These are phyloP conservation scores for Elsinoe perseae DNA, from an alignment of 2,329 filamentous ascomycete genomes.

Conservation along the genomic window DNA sequence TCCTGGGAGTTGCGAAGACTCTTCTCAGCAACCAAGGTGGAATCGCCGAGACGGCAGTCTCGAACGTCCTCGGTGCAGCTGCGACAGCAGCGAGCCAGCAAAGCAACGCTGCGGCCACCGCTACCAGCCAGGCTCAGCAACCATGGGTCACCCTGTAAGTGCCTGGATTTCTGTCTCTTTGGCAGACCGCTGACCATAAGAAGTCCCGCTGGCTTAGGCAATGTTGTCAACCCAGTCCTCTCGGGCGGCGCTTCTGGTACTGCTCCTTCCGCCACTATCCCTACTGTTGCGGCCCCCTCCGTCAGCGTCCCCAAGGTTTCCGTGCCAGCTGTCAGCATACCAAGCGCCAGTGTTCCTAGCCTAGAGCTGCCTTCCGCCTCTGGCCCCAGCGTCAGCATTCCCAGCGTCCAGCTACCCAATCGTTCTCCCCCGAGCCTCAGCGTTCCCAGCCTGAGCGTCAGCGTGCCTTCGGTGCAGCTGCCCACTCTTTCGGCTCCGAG, in stretches of 20 bases:
- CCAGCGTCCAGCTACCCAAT: background rate
- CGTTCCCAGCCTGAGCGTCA: background rate
- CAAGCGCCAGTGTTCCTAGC: background rate
- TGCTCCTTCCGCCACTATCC: background rate
- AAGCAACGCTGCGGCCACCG: background rate
- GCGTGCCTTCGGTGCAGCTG: background rate
- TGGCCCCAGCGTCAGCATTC: background rate
- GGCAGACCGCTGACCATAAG: background rate
- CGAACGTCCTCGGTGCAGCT: background rate
- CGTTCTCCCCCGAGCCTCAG: background rate
- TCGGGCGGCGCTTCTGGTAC: background rate
- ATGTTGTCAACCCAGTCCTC: slow-evolving; percentile 1
- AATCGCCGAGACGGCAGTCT: background rate
- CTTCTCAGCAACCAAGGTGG: background rate
- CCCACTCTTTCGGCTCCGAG: background rate
- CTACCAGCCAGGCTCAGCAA: slow-evolving; percentile 5
- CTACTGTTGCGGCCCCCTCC: background rate
- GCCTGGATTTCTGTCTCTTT: background rate
- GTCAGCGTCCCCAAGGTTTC: background rate
- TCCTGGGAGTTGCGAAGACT: slow-evolving; percentile 1
- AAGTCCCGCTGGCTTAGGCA: background rate
- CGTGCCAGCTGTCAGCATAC: background rate
- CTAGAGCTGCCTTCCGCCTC: background rate
- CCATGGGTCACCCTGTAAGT: slow-evolving; percentile 11
- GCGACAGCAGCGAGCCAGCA: slow-evolving; percentile 4